These are phyloP conservation scores for Kazachstania kunashirensis DNA, from an alignment of 805 yeast genomes.

Conservation along the genomic window DNA sequence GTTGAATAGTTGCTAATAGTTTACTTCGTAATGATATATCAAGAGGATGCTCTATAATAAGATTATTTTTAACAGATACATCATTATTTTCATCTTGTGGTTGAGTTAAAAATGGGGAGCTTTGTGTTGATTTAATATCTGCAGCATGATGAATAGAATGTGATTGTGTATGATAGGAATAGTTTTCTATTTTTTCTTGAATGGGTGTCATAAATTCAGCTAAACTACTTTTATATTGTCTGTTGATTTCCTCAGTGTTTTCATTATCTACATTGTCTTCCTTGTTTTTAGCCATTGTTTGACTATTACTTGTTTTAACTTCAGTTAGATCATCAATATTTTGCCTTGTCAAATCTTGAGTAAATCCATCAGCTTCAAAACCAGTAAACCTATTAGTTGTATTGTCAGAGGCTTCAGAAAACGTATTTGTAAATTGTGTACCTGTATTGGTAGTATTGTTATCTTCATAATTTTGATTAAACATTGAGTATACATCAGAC, in stretches of 20 bases:
- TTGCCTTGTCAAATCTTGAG: constrained; percentile 31
- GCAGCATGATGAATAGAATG: not conserved
- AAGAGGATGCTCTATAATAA: constrained; percentile 34
- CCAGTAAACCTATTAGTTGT: constrained; percentile 20
- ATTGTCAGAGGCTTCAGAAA: constrained; percentile 17
- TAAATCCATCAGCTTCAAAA: constrained; percentile 28
- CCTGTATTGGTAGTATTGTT: constrained; percentile 1
- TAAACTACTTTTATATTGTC: constrained; percentile 2
- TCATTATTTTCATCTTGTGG: not conserved
- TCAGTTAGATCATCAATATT: constrained; percentile 32
- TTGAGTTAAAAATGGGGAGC: constrained; percentile 28
- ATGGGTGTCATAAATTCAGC: constrained; percentile 24
- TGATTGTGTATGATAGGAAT: constrained; percentile 2
- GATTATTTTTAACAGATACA: not conserved
- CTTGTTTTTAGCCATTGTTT: too few species aligned
- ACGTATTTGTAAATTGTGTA: too few species aligned
- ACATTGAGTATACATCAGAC: constrained; percentile 66
- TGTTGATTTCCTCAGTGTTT: not conserved
- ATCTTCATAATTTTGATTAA: constrained; percentile 38
- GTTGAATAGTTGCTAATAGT: constrained; percentile 32
- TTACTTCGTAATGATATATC: constrained; percentile 33
- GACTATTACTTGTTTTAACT: constrained; percentile 19
- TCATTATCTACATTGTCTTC: too few species aligned
- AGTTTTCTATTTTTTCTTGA: constrained; percentile 19
- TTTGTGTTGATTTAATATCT: constrained; percentile 10